A percentile compares a stretch with the other conserved stretches of the same genome.
Conservation (phyloP, 2,329 filamentous ascomycete genomes). For the Tolypocladium tropicale region DNA sequence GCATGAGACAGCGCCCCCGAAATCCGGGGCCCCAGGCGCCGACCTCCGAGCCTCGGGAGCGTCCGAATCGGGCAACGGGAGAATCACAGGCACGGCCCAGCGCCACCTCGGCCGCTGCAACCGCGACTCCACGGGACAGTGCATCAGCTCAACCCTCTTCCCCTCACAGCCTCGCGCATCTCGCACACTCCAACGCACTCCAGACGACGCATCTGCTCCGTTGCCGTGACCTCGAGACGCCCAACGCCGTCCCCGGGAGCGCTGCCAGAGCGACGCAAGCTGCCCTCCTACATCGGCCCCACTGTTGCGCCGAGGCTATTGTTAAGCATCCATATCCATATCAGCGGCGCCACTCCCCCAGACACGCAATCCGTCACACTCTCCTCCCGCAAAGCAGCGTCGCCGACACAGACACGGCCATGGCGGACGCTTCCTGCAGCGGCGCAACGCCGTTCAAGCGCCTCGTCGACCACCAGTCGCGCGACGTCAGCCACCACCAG, state of each 20-base stretch:
- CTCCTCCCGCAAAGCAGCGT: background rate
- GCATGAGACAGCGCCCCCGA: background rate
- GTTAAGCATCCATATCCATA: too few relatives aligned
- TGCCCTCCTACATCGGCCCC: background rate
- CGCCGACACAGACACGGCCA: conserved; percentile 8
- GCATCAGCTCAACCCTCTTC: background rate
- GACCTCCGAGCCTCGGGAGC: background rate
- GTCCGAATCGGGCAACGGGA: background rate
- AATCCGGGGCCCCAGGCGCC: background rate
- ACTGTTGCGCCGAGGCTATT: background rate
- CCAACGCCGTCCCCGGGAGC: background rate
- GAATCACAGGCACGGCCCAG: background rate
- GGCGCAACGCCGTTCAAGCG: conserved; percentile 32
- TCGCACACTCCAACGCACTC: too few relatives aligned
- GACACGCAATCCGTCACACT: background rate
- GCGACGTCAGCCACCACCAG: conserved; percentile 29
- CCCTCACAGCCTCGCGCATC: background rate
- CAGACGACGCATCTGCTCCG: background rate
- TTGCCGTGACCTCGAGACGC: rapidly evolving
- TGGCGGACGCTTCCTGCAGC: conserved; percentile 32
- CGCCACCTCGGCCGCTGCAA: background rate
- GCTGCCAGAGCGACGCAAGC: background rate
- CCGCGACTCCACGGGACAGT: background rate
- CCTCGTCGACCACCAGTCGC: conserved; percentile 29
- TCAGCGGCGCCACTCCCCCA: background rate